Evolutionary conservation across 1,284 basidiomycete species (phyloP), one percentile per base, ranked within the genome.

Genomic region (Pascua sp.): DNA sequence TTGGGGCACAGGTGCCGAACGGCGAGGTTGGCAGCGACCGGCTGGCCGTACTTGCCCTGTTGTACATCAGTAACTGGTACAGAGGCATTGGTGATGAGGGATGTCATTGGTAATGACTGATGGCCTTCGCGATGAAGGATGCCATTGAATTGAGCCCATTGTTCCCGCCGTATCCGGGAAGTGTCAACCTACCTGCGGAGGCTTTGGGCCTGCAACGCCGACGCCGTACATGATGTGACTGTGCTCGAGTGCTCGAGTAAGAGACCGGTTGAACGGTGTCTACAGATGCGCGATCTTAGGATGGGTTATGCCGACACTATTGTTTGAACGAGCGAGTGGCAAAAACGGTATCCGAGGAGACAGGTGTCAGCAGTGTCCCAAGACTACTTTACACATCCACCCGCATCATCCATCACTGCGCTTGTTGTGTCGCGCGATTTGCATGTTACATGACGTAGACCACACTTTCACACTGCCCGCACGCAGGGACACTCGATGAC

Each of bases 1-100:
- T 98, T 92, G 24, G 91, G 93, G 73, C 95, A 98, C 65, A 93
- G 89, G 66, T 95, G 85, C 47, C 90, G 87, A 63, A 95, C 90
- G 54, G 90, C 88, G 56, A 94, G 83, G 77, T 95, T 75, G 5
- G 74, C 71, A 11, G 59, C 62, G 11, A 73, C 61, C 7, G 70
- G 64, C 88, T 62, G 89, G 85, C 55, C 86, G 85, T 69, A 74
- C 59, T 73, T 67, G 61, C 69, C 66, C 70, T 72, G 59, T 40
- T 16, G 12, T 36, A 24, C 17, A 51, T 16, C 15, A 39, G 53
- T 8, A 41, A 18, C 17, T 5, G 11, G 18, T 38, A 32, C 24
- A 32, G 24, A 7, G 24, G 7, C 24, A 32, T 7, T 32, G 24
- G 24, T 32, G 7, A 32, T 32, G 24, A 32, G 3, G 24, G 24